Percentiles rank a stretch among this genome's conserved stretches.
phyloP scores from a whole-genome alignment of 2,329 filamentous ascomycete genomes.

The Alternaria triticimaculans region DNA sequence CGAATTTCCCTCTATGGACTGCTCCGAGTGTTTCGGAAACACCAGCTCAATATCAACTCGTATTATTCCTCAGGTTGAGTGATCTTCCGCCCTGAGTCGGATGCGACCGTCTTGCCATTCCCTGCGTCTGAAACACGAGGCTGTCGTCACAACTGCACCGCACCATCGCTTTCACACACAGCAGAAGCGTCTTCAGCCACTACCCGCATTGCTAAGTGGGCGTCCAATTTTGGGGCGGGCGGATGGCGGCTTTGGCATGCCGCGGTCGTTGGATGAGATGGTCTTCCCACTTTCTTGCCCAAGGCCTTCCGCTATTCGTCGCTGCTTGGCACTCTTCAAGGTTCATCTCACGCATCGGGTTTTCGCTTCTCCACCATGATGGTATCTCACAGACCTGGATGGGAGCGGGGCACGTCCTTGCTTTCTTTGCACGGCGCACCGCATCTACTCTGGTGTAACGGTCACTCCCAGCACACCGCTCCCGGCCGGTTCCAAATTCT shows the following conservation, averaged over 20 bases:
- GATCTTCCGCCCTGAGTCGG: background rate
- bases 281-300: constrained; percentile 15
- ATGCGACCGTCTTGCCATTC: background rate
- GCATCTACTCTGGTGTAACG: constrained; percentile 31
- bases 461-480: constrained; percentile 38
- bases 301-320: constrained; percentile 11
- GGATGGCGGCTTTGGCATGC: constrained; percentile 1
- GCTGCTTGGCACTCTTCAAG: constrained; percentile 15
- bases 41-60: background rate
- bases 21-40: constrained; percentile 14
- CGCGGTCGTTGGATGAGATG: constrained; percentile 9
- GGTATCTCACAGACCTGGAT: constrained; percentile 17
- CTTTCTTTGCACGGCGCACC: constrained; percentile 30
- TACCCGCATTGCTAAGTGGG: background rate
- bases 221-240: constrained; percentile 9
- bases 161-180: background rate
- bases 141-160: background rate
- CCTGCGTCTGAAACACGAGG: background rate
- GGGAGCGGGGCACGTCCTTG: constrained; percentile 18
- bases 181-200: background rate
- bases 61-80: background rate
- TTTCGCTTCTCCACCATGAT: constrained; percentile 32
- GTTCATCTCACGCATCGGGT: constrained; percentile 1
- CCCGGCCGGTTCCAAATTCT: constrained; percentile 18
- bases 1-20: background rate